Conservation (phyloP, 176 grass and related monocot species). For the Alloteropsis semialata region DNA sequence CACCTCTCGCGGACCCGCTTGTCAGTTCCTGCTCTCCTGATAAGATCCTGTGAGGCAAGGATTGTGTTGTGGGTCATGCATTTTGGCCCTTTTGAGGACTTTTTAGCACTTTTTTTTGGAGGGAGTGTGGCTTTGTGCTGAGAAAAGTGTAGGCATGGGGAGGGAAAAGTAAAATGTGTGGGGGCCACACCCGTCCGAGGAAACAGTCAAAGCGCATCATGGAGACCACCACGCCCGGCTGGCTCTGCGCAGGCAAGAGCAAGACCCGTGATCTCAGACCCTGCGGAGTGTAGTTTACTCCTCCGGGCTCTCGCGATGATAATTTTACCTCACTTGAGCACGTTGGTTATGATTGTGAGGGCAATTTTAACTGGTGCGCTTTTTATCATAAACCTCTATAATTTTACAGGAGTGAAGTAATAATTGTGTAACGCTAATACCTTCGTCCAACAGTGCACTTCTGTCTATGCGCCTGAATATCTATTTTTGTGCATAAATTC, state of each 20-base stretch:
- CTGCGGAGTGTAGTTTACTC: neutral
- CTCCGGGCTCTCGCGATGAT: neutral
- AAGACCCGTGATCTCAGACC: neutral
- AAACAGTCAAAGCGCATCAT: neutral
- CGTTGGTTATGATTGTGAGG: neutral
- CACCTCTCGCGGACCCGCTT: fast-evolving
- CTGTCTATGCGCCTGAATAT: too few species aligned
- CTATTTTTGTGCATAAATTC: too few species aligned
- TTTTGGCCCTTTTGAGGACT: neutral
- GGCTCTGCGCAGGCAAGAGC: neutral
- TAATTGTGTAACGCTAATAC: too few species aligned
- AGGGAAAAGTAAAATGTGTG: neutral
- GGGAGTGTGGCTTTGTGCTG: neutral
- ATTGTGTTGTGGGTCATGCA: neutral
- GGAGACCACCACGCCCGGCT: neutral
- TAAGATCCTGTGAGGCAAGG: too few species aligned
- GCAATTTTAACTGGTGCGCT: neutral
- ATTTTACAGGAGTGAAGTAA: too few species aligned
- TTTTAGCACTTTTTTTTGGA: neutral
- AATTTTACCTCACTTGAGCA: neutral
- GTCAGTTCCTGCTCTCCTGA: too few species aligned
- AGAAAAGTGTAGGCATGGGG: neutral
- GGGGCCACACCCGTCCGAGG: neutral
- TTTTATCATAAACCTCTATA: neutral
- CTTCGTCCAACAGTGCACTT: too few species aligned